Conservation (phyloP, 768 basidiomycete genomes). For the Trametes cinnabarina region DNA sequence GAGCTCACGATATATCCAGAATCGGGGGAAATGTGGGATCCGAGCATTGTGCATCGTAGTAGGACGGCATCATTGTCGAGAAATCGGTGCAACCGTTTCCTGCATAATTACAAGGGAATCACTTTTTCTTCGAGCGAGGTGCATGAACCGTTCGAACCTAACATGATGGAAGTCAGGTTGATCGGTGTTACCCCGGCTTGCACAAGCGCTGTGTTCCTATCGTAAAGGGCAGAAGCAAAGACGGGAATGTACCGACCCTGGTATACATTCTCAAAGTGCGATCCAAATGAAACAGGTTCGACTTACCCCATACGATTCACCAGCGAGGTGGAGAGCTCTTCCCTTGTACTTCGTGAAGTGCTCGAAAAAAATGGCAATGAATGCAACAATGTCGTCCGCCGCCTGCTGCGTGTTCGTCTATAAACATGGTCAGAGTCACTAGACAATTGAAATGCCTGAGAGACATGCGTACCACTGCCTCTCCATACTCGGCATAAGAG, state of each 20-base stretch:
- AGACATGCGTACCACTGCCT: constrained; percentile 45
- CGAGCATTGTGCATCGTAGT: constrained; percentile 53
- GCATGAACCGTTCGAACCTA: constrained; percentile 34
- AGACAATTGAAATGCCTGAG: no score
- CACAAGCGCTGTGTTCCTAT: constrained; percentile 42
- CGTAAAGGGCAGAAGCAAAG: constrained; percentile 48
- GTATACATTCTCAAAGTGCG: not conserved
- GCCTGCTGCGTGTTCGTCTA: constrained; percentile 66
- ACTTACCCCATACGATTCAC: constrained; percentile 53
- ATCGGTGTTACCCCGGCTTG: constrained; percentile 48
- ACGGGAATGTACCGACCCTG: constrained; percentile 56
- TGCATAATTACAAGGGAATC: constrained; percentile 11
- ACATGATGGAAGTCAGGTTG: constrained; percentile 49
- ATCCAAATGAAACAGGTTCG: not conserved
- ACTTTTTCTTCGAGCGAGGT: not conserved
- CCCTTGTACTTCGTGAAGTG: constrained; percentile 71
- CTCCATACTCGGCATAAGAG: constrained; percentile 54
- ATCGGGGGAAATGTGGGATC: constrained; percentile 47
- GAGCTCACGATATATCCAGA: constrained; percentile 42
- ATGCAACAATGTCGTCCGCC: constrained; percentile 67
- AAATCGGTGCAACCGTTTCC: constrained; percentile 48
- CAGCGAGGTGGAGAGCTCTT: constrained; percentile 42
- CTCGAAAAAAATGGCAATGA: constrained; percentile 72
- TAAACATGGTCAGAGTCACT: not conserved
- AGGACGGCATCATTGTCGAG: constrained; percentile 38